Conservation (phyloP, 192 early-diverging fungal species). For the Linnemannia elongata region DNA sequence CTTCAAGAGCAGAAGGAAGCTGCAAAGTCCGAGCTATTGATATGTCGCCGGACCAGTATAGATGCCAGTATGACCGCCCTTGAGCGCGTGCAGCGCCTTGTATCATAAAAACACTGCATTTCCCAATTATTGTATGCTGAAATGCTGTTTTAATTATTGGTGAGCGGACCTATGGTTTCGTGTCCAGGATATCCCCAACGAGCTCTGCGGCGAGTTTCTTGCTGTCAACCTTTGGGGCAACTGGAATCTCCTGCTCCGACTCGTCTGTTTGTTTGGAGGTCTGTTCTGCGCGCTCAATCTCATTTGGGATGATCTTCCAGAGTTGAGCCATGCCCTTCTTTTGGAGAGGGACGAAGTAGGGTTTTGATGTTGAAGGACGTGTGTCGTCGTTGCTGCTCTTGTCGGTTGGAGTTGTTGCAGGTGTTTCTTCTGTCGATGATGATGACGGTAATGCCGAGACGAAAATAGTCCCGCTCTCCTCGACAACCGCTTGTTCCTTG, state of each 20-base stretch:
- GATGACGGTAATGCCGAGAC: neutral
- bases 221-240: neutral
- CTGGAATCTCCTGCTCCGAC: neutral
- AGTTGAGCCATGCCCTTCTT: conserved; percentile 37
- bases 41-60: conserved; percentile 2
- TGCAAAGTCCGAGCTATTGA: neutral
- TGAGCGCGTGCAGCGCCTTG: conserved; percentile 8
- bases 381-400: neutral
- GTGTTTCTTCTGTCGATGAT: neutral
- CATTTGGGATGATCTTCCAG: conserved; percentile 43
- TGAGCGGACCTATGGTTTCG: neutral
- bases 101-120: conserved; percentile 5
- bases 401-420: neutral
- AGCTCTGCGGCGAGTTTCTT: neutral
- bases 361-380: conserved; percentile 16
- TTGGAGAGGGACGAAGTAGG: conserved; percentile 4
- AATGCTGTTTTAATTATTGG: neutral
- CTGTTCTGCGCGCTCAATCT: conserved; percentile 25
- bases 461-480: neutral
- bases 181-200: neutral
- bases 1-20: neutral
- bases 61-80: conserved; percentile 6
- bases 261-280: neutral
- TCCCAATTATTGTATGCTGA: neutral
- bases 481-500: neutral